These are phyloP conservation scores for Daldinia caldariorum DNA, from an alignment of 495 filamentous ascomycete genomes.

Conservation along the genomic window DNA sequence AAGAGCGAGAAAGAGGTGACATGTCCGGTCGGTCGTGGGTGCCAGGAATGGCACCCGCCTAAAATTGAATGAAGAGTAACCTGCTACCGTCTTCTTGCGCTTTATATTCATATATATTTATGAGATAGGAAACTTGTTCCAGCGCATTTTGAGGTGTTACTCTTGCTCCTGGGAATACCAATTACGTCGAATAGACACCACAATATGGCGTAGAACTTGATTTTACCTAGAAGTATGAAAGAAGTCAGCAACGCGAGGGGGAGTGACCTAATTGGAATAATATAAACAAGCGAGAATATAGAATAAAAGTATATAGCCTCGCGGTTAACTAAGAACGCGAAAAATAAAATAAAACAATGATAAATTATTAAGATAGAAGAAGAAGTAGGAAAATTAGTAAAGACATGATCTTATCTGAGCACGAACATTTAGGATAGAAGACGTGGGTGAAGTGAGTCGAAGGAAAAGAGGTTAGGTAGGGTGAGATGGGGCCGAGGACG, in stretches of 20 bases:
- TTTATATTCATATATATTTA: slow-evolving; percentile 33
- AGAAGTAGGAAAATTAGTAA: slow-evolving; percentile 10
- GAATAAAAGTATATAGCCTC: slow-evolving; percentile 4
- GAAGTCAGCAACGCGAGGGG: slow-evolving; percentile 22
- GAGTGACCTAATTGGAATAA: slow-evolving; percentile 15
- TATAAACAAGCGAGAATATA: slow-evolving; percentile 15
- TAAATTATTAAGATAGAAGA: slow-evolving; percentile 8
- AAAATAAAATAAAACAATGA: slow-evolving; percentile 1
- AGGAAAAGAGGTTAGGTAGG: slow-evolving; percentile 12
- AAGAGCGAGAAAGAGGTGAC: slow-evolving; percentile 47
- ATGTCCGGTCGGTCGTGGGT: slow-evolving; percentile 38
- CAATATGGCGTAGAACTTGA: slow-evolving; percentile 8
- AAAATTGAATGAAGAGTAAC: slow-evolving; percentile 20
- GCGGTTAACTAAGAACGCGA: neutral
- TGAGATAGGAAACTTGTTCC: slow-evolving; percentile 22
- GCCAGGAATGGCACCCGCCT: slow-evolving; percentile 31
- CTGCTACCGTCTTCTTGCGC: slow-evolving; percentile 32
- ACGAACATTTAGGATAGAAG: neutral
- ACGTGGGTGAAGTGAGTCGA: neutral
- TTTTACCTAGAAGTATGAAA: slow-evolving; percentile 12
- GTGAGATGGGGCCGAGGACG: slow-evolving; percentile 27
- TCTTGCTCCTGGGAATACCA: slow-evolving; percentile 17
- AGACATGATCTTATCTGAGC: slow-evolving; percentile 28
- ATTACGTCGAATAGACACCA: slow-evolving; percentile 13
- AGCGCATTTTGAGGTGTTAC: slow-evolving; percentile 31